Percentiles rank a stretch among this genome's conserved stretches.
Conservation (phyloP, 768 basidiomycete genomes). For the Russula lepida region DNA sequence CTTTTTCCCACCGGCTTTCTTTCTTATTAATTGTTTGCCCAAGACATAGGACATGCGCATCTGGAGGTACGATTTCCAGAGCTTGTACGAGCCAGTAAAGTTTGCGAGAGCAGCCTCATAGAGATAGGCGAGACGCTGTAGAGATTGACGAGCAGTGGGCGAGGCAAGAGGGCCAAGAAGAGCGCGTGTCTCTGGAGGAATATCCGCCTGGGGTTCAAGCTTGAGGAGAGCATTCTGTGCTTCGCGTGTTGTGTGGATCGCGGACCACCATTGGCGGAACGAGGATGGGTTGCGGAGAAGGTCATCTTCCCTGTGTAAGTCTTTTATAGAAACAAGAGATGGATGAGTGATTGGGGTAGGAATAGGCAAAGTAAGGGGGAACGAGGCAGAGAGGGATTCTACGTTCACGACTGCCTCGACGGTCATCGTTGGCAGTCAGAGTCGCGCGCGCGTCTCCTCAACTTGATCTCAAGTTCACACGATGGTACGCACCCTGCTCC, state of each 20-base stretch:
- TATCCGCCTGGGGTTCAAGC: conserved; percentile 40
- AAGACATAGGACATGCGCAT: conserved; percentile 81
- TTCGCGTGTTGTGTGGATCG: conserved; percentile 70
- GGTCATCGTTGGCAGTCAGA: conserved; percentile 43
- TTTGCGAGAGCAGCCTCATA: conserved; percentile 86
- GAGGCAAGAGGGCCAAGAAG: conserved; percentile 78
- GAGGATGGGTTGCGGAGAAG: conserved; percentile 84
- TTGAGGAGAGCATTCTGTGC: conserved; percentile 49
- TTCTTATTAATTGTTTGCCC: conserved; percentile 62
- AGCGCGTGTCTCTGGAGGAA: conserved; percentile 41
- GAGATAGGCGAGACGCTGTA: conserved; percentile 84
- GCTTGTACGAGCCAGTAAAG: conserved; percentile 86
- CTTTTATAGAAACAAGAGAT: conserved; percentile 61
- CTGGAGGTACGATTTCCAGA: conserved; percentile 90
- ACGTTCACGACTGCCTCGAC: conserved; percentile 40
- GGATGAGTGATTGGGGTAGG: conserved; percentile 77
- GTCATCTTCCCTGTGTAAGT: conserved; percentile 89
- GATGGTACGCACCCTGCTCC: conserved; percentile 1
- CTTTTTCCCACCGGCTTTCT: conserved; percentile 80
- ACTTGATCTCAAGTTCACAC: neutral
- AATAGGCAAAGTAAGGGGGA: conserved; percentile 80
- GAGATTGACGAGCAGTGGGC: conserved; percentile 57
- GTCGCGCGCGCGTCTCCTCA: neutral
- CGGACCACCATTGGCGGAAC: conserved; percentile 89
- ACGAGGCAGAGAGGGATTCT: conserved; percentile 47